These are phyloP conservation scores for Pyrus betulifolia DNA, from an alignment of 306 rosid species.

Conservation along the genomic window DNA sequence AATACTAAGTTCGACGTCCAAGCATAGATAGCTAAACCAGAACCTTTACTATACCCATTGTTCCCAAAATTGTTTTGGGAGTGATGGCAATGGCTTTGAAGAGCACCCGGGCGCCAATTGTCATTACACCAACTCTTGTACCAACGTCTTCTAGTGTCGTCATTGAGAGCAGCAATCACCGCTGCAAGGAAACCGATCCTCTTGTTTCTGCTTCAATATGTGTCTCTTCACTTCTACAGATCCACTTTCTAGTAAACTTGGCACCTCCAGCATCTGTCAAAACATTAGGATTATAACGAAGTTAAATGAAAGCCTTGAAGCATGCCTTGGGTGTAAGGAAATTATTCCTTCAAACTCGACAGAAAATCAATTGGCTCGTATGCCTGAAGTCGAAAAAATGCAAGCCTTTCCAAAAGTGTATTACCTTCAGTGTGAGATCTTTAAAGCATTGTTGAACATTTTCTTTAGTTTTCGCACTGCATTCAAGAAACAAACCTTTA, in stretches of 20 bases:
- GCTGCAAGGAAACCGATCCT: conserved; percentile 15
- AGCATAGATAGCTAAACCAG: not conserved
- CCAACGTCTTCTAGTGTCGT: conserved; percentile 3
- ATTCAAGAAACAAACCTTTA: conserved; percentile 61
- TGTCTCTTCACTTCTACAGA: conserved; percentile 55
- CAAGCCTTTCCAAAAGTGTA: not conserved
- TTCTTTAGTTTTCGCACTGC: conserved; percentile 76
- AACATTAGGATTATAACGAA: not conserved
- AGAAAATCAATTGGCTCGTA: not conserved
- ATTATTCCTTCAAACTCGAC: not conserved
- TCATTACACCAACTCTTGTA: conserved; percentile 7
- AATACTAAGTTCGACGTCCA: not conserved
- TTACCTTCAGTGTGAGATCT: conserved; percentile 63
- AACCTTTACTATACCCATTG: not conserved
- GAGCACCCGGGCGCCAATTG: not conserved
- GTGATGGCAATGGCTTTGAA: conserved; percentile 2
- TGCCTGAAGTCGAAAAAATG: not conserved
- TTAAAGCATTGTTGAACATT: conserved; percentile 75
- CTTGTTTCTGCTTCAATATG: conserved; percentile 35
- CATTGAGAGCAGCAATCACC: conserved; percentile 49
- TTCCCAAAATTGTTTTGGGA: not conserved
- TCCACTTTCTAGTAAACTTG: conserved; percentile 63
- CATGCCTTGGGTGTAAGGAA: not conserved
- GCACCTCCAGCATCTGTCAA: conserved; percentile 61
- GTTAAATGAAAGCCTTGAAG: conserved; percentile 5